Base-by-base conservation (phyloP, 257 asterid species). In the Knoxia roxburghii region DNA sequence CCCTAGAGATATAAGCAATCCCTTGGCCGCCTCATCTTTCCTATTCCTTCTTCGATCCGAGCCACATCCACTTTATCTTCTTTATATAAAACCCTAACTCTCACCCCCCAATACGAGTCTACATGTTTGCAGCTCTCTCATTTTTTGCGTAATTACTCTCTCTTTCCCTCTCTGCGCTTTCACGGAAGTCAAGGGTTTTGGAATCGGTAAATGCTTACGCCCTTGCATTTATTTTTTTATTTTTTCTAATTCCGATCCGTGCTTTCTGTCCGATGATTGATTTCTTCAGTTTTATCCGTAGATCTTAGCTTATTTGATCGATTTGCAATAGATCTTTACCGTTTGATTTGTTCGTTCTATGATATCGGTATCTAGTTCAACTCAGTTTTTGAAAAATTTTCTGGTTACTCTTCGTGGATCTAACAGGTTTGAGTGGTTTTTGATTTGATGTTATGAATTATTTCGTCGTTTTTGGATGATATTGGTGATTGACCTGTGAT, bases 21-120 rank as follows among this genome's bases (percentile, higher is more conserved):
- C 27, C 52, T 18, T 24, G 65, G 80, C 78, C 78, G 78, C 73
- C 78, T 69, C 57, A 11, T 26, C 27, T 33, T 43, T n/a, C 46
- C 33, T 35, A 20, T 46, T n/a, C 46, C 13, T 35, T 4, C 9
- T 37, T 3, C 9, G 41, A 3, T 37, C 9, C 14, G 68, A 37
- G 61, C 63, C 53, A n/a, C 57, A 29, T 6, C 49, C 37, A 27
- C 57, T 40, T 40, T 10, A 37, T 37, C 10, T 6, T 10, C 24
- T 65, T 48, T 65, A 32, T 48, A 57, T 43, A 53, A 51, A 73
- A 68, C 72, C 79, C 70, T 67, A 62, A 10, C 71, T 52, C 65
- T 8, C 21, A 9, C 33, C n/a, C 12, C 41, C 5, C 57, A 1
- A 2, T 43, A 5, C 37, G 5, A 14, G 14, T 32, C 18, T 40